Evolutionary conservation across 208 protist species (phyloP), one percentile per base, ranked within the genome.

Genomic region (Leptomonas pyrrhocoris): DNA sequence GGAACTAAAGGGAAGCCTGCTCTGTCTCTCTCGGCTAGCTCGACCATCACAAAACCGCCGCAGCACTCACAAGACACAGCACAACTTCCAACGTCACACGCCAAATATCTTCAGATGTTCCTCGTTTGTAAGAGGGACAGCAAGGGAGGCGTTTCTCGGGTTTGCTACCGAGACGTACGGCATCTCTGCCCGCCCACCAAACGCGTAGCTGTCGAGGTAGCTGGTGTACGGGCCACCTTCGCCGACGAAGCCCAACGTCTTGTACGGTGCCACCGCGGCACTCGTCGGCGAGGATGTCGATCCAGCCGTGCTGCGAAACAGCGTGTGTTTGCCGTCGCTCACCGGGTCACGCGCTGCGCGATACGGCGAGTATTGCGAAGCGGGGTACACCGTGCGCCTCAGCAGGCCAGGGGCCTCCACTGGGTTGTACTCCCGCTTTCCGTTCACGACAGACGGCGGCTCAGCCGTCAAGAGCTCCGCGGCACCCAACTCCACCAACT

Each of bases 361-460:
- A 61, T 88, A 89, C 2, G 91, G 91, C 12, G 81, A 92, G 78
- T 96, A 96, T 45, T 86, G 68, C 15, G 80, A 83, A 13, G 80
- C 31, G 0, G 82, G 80, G 53, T 96, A 96, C 15, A 93, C 59
- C 3, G 80, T 83, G 3, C 85, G 79, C 8, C 65, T 46, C 43
- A 96, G 59, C 2, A 89, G 73, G 0, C 80, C 79, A 0, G 91
- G 88, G 0, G 87, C 77, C 2, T 75, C 56, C 5, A 50, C 42
- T 2, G 84, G 74, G 48, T 84, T 60, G 70, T 96, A 96, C 28
- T 76, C 58, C 0, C 83, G 79, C 34, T 78, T 36, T 21, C 51
- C 42, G 50, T 58, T 55, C 16, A 79, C 42, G 0, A 77, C 58
- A 2, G 63, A 66, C 2, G 51, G 61, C 5, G 81, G 72, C 48